Percentiles rank a stretch among this genome's conserved stretches.
Evolutionary conservation across 1,284 basidiomycete species (phyloP).

Genomic region (Mycena citricolor): DNA sequence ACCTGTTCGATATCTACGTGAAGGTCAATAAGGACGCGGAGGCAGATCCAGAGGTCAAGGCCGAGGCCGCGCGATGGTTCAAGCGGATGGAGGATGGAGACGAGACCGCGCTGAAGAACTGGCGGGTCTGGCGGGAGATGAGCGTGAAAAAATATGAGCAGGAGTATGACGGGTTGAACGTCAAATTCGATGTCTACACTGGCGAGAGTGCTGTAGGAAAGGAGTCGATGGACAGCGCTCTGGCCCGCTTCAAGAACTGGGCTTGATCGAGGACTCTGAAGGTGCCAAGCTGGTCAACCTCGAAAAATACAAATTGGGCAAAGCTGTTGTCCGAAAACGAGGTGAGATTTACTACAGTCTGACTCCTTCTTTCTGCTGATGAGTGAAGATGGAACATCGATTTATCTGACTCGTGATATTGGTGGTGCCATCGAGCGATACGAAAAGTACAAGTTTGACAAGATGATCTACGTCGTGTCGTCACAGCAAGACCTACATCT

Average conservation of each 20-base stretch:
- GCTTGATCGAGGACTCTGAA: slow-evolving; percentile 64
- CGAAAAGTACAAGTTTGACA: slow-evolving; percentile 93
- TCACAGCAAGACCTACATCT: slow-evolving; percentile 96
- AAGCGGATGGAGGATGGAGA: slow-evolving; percentile 97
- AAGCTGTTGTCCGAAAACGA: slow-evolving; percentile 88
- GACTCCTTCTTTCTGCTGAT: neutral
- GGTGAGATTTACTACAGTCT: slow-evolving; percentile 41
- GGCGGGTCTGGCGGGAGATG: slow-evolving; percentile 91
- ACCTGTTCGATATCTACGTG: slow-evolving; percentile 94
- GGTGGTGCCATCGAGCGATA: slow-evolving; percentile 92
- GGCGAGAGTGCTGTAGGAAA: slow-evolving; percentile 91
- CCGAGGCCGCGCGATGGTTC: slow-evolving; percentile 88
- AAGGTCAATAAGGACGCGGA: slow-evolving; percentile 88
- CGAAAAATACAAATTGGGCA: slow-evolving; percentile 86
- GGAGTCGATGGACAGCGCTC: slow-evolving; percentile 74
- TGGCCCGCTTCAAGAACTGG: slow-evolving; percentile 60
- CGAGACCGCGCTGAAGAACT: slow-evolving; percentile 79
- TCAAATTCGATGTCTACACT: slow-evolving; percentile 91
- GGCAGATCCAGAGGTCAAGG: slow-evolving; percentile 72
- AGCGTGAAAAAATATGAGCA: slow-evolving; percentile 91
- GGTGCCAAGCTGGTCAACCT: slow-evolving; percentile 82
- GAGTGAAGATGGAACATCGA: slow-evolving; percentile 85
- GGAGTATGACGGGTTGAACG: slow-evolving; percentile 90
- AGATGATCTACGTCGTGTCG: slow-evolving; percentile 96
- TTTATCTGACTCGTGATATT: slow-evolving; percentile 98